Conservation (phyloP, 2,329 filamentous ascomycete genomes). For the Fusarium keratoplasticum region DNA sequence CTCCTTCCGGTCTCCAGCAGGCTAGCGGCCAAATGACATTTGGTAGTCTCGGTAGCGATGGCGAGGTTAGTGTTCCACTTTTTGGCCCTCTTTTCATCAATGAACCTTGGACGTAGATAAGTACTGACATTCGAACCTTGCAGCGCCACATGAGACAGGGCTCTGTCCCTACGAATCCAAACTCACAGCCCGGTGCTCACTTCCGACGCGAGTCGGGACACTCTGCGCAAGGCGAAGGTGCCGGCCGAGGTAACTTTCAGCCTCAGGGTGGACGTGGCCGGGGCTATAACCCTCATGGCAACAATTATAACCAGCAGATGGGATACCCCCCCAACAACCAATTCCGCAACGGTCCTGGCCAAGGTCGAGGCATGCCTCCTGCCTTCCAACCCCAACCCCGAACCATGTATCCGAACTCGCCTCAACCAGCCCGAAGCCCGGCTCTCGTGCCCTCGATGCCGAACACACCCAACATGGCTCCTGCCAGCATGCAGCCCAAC, state of each 20-base stretch:
- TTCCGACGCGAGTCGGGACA: conserved; percentile 88
- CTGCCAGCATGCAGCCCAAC: conserved; percentile 62
- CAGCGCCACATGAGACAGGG: conserved; percentile 77
- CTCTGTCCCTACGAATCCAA: conserved; percentile 71
- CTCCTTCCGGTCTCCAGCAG: conserved; percentile 79
- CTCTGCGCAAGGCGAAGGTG: conserved; percentile 70
- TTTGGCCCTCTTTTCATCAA: conserved; percentile 13
- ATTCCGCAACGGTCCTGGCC: conserved; percentile 56
- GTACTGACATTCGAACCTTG: conserved; percentile 43
- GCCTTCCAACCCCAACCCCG: conserved; percentile 58
- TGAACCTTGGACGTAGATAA: neutral
- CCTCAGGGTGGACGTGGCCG: conserved; percentile 63
- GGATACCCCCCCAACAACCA: conserved; percentile 58
- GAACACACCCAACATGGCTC: conserved; percentile 75
- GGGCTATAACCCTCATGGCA: conserved; percentile 57
- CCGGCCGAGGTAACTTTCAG: conserved; percentile 67
- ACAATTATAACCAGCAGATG: conserved; percentile 60
- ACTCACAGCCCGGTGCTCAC: conserved; percentile 76
- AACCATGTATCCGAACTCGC: conserved; percentile 69
- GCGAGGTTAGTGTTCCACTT: conserved; percentile 69
- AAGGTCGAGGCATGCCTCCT: conserved; percentile 65
- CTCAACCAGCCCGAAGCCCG: conserved; percentile 74
- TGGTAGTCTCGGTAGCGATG: conserved; percentile 84
- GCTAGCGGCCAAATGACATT: conserved; percentile 79
- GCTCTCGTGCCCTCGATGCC: conserved; percentile 74